Conservation (phyloP, 352 stramenopile genomes). For the Phytopythium litorale region DNA sequence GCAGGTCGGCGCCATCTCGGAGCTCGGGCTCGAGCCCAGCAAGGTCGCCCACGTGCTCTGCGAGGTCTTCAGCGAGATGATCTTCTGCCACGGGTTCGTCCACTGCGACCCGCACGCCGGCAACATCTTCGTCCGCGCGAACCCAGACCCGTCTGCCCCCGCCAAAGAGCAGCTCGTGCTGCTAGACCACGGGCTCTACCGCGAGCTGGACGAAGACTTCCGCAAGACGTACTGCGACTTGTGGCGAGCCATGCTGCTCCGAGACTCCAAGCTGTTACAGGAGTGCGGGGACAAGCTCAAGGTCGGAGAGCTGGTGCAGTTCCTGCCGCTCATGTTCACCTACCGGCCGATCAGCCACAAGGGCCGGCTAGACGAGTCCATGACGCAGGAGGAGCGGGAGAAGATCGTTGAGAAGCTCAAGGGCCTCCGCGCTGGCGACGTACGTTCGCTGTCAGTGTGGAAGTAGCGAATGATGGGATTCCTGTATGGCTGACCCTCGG, state of each 20-base stretch:
- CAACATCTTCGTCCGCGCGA: constrained; percentile 89
- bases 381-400: constrained; percentile 64
- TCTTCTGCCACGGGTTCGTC: constrained; percentile 95
- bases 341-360: constrained; percentile 73
- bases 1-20: constrained; percentile 79
- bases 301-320: constrained; percentile 55
- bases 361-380: constrained; percentile 49
- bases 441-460: constrained; percentile 20
- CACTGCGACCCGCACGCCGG: constrained; percentile 96
- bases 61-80: constrained; percentile 93
- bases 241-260: constrained; percentile 93
- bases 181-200: constrained; percentile 97
- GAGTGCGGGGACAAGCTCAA: constrained; percentile 53
- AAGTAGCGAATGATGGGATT: not conserved
- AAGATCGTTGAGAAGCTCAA: constrained; percentile 60
- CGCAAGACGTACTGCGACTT: constrained; percentile 93
- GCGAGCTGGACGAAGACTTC: constrained; percentile 92
- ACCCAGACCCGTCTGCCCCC: constrained; percentile 35
- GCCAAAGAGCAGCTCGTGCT: constrained; percentile 92
- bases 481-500: constrained; percentile 2
- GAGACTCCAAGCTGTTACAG: constrained; percentile 74
- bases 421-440: constrained; percentile 56
- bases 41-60: constrained; percentile 87
- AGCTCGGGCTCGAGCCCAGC: constrained; percentile 70
- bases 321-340: constrained; percentile 85